Conservation (phyloP, 23 red algal genomes). For the Cyanidioschyzon merolae region DNA sequence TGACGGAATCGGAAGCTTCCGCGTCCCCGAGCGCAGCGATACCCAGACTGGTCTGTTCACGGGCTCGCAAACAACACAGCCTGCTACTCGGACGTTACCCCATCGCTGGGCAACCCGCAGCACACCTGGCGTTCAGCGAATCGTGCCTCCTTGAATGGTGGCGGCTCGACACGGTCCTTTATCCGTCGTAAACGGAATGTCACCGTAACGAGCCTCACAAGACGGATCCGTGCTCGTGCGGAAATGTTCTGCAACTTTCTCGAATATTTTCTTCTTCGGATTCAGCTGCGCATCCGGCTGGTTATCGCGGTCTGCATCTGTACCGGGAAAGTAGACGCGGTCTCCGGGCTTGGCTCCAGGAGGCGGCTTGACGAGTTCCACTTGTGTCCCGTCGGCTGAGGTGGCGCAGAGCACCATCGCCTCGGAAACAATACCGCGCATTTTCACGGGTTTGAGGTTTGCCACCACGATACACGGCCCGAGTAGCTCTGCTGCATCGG, state of each 20-base stretch:
- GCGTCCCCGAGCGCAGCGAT: too few species aligned
- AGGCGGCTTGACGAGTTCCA: constrained; percentile 33
- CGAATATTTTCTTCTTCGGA: constrained; percentile 50
- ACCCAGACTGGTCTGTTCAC: too few species aligned
- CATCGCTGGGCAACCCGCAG: too few species aligned
- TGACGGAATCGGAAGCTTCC: too few species aligned
- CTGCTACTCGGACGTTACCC: too few species aligned
- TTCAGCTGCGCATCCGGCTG: constrained; percentile 19
- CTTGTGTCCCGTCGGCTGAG: constrained; percentile 14
- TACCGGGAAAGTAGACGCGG: constrained; percentile 25
- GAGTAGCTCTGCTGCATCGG: constrained; percentile 19
- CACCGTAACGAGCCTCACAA: constrained; percentile 12
- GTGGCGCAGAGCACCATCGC: constrained; percentile 43
- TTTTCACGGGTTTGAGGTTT: constrained; percentile 41
- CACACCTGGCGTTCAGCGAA: constrained; percentile 19
- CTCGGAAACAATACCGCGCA: constrained; percentile 33
- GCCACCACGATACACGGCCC: constrained; percentile 25
- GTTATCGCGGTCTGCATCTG: constrained; percentile 11
- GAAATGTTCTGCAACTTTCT: constrained; percentile 21
- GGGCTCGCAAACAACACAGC: too few species aligned
- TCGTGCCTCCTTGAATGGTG: constrained; percentile 19
- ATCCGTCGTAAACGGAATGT: constrained; percentile 16
- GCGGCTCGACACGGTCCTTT: constrained; percentile 14
- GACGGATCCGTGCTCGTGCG: not conserved
- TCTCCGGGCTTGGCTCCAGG: not conserved